Evolutionary conservation across 1,284 basidiomycete genomes (phyloP), one percentile per base, ranked within the genome.

Genomic region (Ustilago loliicola): DNA sequence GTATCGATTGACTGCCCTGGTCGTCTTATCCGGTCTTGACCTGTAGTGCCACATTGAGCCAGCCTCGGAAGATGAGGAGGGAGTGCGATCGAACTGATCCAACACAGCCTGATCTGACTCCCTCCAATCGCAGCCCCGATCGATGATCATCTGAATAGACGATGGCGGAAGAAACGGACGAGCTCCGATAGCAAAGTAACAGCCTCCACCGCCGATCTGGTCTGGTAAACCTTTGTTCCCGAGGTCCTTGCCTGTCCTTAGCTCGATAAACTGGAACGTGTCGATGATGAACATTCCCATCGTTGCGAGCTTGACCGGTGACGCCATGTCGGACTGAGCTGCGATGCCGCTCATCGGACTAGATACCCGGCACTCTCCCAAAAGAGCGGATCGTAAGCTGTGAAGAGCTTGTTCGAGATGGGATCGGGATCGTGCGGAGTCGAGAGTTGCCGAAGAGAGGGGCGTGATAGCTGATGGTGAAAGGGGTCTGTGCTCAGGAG

Each of bases 171-270:
- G 61, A 93, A 94, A 94, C 83, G 95, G 90, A 40, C 94, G 89
- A 25, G 93, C 91, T 5, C 94, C 94, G 48, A 95, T 89, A 48
- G 89, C 88, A 65, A 85, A 85, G 63, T 88, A 88, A 9, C 89
- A 93, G 0, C 95, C 95, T 7, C 94, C 95, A 0, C 95, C 95
- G 34, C 95, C 95, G 70, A 97, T 94, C 93, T 95, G 72, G 55
- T 79, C 57, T 42, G 61, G 52, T 4, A 80, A 47, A 9, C 65
- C 68, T 25, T 64, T 73, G 47, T 76, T 76, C 38, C 73, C 73
- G 11, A 73, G 61, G 54, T 73, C 67, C 15, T 57, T 42, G 11
- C 66, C 66, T 0, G 72, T 62, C 15, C 10, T 17, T 0, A 67
- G 62, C 25, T 79, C 56, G 60, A 74, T 11, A 51, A 66, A 81